These are phyloP conservation scores for Phytophthora sansomeana DNA, from an alignment of 352 stramenopile genomes.

Conservation along the genomic window DNA sequence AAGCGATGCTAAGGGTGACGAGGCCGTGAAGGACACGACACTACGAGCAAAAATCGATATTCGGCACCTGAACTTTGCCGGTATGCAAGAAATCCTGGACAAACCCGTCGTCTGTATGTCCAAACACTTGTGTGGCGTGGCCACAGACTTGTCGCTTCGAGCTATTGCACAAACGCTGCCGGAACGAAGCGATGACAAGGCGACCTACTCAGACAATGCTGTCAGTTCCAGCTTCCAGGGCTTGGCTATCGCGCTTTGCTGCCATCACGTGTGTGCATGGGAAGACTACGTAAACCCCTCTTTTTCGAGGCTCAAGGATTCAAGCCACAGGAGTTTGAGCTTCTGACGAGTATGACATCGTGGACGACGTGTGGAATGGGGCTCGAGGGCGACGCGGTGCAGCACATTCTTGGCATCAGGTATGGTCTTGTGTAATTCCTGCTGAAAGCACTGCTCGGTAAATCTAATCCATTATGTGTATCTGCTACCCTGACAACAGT, in stretches of 20 bases:
- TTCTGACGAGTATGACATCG: constrained; percentile 76
- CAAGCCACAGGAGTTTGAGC: constrained; percentile 58
- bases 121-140: constrained; percentile 87
- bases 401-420: constrained; percentile 78
- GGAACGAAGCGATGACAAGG: neutral
- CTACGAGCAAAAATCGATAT: constrained; percentile 87
- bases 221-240: constrained; percentile 59
- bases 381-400: constrained; percentile 66
- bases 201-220: neutral
- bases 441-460: neutral
- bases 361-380: constrained; percentile 85
- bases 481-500: constrained; percentile 28
- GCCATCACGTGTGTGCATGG: constrained; percentile 80
- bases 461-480: constrained; percentile 13
- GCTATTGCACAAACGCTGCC: constrained; percentile 68
- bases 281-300: constrained; percentile 76
- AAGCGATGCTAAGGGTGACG: constrained; percentile 28
- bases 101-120: constrained; percentile 82
- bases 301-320: constrained; percentile 69
- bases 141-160: constrained; percentile 82
- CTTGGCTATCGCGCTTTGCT: constrained; percentile 80
- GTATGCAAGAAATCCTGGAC: constrained; percentile 58
- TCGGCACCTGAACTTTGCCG: constrained; percentile 80
- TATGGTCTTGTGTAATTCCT: constrained; percentile 17
- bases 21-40: constrained; percentile 40